Conservation (phyloP, 345 rosid species). For the Chamaenerion angustifolium region DNA sequence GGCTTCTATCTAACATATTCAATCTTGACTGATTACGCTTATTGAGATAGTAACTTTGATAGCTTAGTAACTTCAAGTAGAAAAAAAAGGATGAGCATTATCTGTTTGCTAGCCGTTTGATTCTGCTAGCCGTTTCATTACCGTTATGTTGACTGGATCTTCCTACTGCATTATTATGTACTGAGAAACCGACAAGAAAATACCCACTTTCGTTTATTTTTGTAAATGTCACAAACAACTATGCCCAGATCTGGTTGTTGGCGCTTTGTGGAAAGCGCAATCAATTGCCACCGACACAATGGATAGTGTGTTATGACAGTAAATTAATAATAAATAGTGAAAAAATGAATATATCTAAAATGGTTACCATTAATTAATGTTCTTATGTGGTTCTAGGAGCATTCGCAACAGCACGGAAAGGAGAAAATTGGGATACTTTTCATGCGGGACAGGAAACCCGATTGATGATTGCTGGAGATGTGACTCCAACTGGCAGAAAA, state of each 20-base stretch:
- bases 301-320: neutral
- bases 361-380: neutral
- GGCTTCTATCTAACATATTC: too few relatives aligned
- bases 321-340: neutral
- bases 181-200: neutral
- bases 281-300: slow-evolving; percentile 11
- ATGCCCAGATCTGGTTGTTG: slow-evolving; percentile 4
- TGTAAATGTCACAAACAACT: neutral
- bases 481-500: slow-evolving; percentile 27
- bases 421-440: slow-evolving; percentile 17
- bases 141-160: neutral
- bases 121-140: too few relatives aligned
- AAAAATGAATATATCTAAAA: too few relatives aligned
- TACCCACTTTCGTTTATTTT: neutral
- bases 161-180: neutral
- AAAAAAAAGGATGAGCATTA: too few relatives aligned
- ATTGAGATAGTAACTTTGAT: too few relatives aligned
- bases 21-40: too few relatives aligned
- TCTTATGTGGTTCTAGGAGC: slow-evolving; percentile 10
- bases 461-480: slow-evolving; percentile 40
- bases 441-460: slow-evolving; percentile 17
- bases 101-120: too few relatives aligned
- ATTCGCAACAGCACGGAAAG: slow-evolving; percentile 18
- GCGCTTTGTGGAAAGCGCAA: neutral
- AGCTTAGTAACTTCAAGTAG: too few relatives aligned